Conservation (phyloP, 2,329 filamentous ascomycete genomes). For the Epichloe bromicola region DNA sequence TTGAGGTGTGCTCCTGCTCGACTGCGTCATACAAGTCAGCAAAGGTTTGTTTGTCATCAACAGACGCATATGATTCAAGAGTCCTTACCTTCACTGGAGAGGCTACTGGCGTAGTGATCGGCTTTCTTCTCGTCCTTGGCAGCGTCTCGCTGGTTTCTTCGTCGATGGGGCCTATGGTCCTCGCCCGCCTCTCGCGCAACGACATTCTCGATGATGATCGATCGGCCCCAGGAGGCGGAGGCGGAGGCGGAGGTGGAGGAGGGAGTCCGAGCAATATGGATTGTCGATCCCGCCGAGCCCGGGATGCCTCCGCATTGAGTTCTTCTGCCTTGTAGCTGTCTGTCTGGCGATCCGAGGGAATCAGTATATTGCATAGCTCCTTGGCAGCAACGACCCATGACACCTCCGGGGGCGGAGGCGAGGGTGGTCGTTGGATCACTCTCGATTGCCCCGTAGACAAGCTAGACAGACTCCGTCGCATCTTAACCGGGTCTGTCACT, state of each 20-base stretch:
- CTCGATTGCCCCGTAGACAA: slow-evolving; percentile 20
- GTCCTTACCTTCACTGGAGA: slow-evolving; percentile 17
- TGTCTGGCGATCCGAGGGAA: slow-evolving; percentile 63
- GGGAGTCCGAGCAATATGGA: slow-evolving; percentile 27
- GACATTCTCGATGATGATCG: slow-evolving; percentile 52
- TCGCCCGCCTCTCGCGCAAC: slow-evolving; percentile 56
- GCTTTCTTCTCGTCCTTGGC: slow-evolving; percentile 42
- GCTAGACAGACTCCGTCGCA: slow-evolving; percentile 50
- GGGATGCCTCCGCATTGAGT: slow-evolving; percentile 54
- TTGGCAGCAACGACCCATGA: slow-evolving; percentile 75
- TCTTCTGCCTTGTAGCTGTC: slow-evolving; percentile 68
- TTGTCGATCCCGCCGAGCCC: slow-evolving; percentile 52
- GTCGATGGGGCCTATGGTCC: slow-evolving; percentile 39
- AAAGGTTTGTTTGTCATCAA: background rate
- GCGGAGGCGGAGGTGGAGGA: slow-evolving; percentile 7
- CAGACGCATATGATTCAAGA: background rate
- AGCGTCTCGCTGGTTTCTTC: slow-evolving; percentile 22
- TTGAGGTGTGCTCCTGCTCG: slow-evolving; percentile 19
- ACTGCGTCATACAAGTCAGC: slow-evolving; percentile 13
- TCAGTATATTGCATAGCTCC: slow-evolving; percentile 69
- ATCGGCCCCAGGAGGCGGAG: slow-evolving; percentile 14
- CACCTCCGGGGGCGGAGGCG: slow-evolving; percentile 67
- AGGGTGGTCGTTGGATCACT: slow-evolving; percentile 29
- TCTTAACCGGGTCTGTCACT: slow-evolving; percentile 53
- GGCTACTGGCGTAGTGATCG: slow-evolving; percentile 36